Conservation (phyloP, 108 stramenopile genomes). For the Fragilaria crotonensis region DNA sequence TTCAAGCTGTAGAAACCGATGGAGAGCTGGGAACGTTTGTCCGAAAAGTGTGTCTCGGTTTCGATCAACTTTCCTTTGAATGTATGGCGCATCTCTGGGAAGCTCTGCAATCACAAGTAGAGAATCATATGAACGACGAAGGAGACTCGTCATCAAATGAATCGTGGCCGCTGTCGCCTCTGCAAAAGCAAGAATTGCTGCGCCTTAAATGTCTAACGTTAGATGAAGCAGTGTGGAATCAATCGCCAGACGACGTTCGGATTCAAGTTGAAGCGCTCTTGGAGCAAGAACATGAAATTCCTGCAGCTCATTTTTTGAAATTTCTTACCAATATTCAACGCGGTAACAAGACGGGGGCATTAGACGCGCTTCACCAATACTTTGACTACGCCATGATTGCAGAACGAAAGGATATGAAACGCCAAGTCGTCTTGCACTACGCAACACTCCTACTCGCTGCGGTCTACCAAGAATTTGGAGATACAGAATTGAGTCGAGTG, state of each 20-base stretch:
- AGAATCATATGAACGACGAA: background rate
- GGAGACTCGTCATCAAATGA: background rate
- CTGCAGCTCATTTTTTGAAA: slow-evolving; percentile 73
- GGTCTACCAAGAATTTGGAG: slow-evolving; percentile 67
- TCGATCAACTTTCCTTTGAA: slow-evolving; percentile 75
- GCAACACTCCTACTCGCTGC: slow-evolving; percentile 73
- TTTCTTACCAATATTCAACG: slow-evolving; percentile 71
- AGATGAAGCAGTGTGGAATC: slow-evolving; percentile 1
- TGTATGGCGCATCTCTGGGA: slow-evolving; percentile 52
- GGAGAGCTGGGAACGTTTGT: slow-evolving; percentile 64
- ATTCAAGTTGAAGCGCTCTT: slow-evolving; percentile 21
- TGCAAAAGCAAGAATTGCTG: slow-evolving; percentile 28
- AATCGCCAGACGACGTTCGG: slow-evolving; percentile 27
- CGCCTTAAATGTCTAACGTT: slow-evolving; percentile 15
- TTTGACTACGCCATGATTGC: slow-evolving; percentile 87
- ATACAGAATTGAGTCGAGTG: slow-evolving; percentile 49
- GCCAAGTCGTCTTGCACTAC: slow-evolving; percentile 60
- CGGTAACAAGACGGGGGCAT: slow-evolving; percentile 66
- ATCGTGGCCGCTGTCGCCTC: slow-evolving; percentile 25
- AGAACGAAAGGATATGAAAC: slow-evolving; percentile 24
- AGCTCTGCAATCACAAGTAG: slow-evolving; percentile 19
- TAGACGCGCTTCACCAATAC: slow-evolving; percentile 88
- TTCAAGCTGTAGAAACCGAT: slow-evolving; percentile 36
- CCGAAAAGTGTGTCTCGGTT: slow-evolving; percentile 66
- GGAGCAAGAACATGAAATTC: slow-evolving; percentile 62